Base-by-base conservation (phyloP, 2,329 filamentous ascomycete species). In the Fusarium denticulatum region DNA sequence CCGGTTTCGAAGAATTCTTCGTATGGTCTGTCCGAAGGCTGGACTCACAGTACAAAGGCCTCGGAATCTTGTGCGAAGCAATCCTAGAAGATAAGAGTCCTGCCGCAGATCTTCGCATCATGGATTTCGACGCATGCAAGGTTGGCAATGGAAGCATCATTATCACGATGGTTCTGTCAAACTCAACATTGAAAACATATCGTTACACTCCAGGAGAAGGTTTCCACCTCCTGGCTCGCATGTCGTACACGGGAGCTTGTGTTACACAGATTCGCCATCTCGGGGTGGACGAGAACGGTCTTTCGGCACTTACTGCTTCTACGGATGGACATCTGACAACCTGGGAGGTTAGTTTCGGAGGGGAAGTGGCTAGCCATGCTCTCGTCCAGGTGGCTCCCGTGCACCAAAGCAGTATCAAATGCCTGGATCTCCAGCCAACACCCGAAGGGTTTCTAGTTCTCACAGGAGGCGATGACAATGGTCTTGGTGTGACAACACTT, bases 381-480 rank as follows among this genome's bases (percentile, higher is more conserved):
- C 71, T 84, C 7, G 74, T 73, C 14, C 69, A 81, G 18, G 81
- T 82, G 16, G 79, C 79, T 5, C 85, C 84, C 60, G 81, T 96
- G 30, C 96, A 98, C 78, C 94, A 97, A 76, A 97, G 89, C 81
- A 91, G 92, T 57, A 89, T 98, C 79, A 97, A 97, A 80, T 84
- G 86, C 26, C 82, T 93, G 6, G 87, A 88, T 67, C 67, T 90
- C 56, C 70, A 76, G 34, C 53, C 66, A 56, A 34, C 58, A 85
- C 20, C 74, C 77, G 24, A 71, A 79, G 36, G 76, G 75, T 84
- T 73, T 73, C 69, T 93, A 2, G 79, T 97, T 24, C 81, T 94
- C 9, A 95, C 94, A 0, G 94, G 94, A 32, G 95, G 96, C 28
- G 96, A 99, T 77, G 96, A 98, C 81, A 96, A 96, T 70, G 92